These are phyloP conservation scores for Solanum pimpinellifolium DNA, from an alignment of 257 asterid species.

Conservation along the genomic window DNA sequence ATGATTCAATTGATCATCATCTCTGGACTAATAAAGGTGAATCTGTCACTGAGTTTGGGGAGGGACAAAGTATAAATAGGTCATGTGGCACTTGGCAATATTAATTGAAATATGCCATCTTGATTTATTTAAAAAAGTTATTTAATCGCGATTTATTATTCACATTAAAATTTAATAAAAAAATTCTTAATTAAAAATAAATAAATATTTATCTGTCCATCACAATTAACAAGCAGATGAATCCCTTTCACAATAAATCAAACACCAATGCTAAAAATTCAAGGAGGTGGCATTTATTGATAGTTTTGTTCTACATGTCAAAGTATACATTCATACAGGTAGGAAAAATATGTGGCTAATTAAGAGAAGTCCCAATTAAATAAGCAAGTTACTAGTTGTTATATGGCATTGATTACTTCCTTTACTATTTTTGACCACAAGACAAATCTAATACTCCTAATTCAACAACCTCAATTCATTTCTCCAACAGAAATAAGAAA, in stretches of 20 bases:
- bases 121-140: neutral
- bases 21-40: neutral
- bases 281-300: neutral
- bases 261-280: neutral
- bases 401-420: neutral
- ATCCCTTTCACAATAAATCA: neutral
- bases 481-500: neutral
- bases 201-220: neutral
- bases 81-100: neutral
- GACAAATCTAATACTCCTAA: neutral
- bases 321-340: neutral
- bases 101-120: neutral
- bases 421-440: neutral
- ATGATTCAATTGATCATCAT: neutral
- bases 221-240: neutral
- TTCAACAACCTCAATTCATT: neutral
- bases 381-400: neutral
- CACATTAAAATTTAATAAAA: too few relatives aligned
- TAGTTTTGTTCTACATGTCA: neutral
- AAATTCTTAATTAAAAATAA: too few relatives aligned
- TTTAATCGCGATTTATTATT: fast-evolving
- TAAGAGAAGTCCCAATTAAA: neutral
- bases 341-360: neutral
- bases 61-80: neutral
- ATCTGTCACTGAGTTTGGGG: neutral